Base-by-base conservation (phyloP, 805 yeast genomes). In the Cyberlindnera petersonii region DNA sequence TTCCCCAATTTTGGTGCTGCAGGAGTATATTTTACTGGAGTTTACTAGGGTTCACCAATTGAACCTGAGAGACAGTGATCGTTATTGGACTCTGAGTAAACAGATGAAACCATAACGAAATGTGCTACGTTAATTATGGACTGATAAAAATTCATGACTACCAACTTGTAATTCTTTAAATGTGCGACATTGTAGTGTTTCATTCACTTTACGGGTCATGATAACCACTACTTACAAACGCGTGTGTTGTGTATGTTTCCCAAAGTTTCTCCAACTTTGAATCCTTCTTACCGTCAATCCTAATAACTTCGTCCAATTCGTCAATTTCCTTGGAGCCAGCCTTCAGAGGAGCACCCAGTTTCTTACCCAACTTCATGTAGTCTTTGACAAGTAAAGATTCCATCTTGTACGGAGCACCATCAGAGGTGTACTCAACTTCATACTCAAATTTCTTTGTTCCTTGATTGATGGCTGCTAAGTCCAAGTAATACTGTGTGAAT, bases 401-500 rank as follows among this genome's bases (percentile, higher is more conserved):
- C 77, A 82, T 64, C 15, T 64, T 58, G 51, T 75, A 79, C n/a
- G 72, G 64, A 9, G 68, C 63, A 39, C 79, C 82, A 40, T 76
- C 79, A 0, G 93, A 83, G 3, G 78, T 61, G 50, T 86, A 86
- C 51, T 86, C 91, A 15, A 80, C 62, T 49, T 79, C 74, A 54
- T 69, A 86, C 6, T 59, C 64, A 48, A 85, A 82, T 14, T 66
- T 58, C 48, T 69, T 63, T 10, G 58, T 54, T 0, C 64, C 62
- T 4, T 57, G 44, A 44, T 78, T 77, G 31, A 77, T 66, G 9
- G 60, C 46, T 19, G 66, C 59, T 44, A 86, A 66, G 57, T 86
- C 86, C n/a, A 79, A 71, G 57, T 66, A 86, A 56, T 81, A 86
- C 56, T 85, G 94, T 1, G 77, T 77, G 60, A 80, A 87, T 43